phyloP scores from a whole-genome alignment of 345 rosid species.

The Reutealis trisperma region DNA sequence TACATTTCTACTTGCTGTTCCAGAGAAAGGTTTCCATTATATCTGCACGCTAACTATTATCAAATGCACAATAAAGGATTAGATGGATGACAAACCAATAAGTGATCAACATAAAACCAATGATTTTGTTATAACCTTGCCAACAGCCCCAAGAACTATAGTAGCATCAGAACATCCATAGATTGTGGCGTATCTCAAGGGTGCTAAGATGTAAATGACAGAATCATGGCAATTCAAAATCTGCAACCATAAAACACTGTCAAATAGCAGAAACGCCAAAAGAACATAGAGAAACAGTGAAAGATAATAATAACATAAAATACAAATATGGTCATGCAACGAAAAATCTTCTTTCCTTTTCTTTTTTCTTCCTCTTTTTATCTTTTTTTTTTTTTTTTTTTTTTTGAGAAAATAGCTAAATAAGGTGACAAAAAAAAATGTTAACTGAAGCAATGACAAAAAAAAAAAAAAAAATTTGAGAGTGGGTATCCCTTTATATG shows the following conservation, averaged over 20 bases:
- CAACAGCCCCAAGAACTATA: slow-evolving; percentile 96
- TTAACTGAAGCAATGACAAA: not conserved
- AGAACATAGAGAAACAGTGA: not conserved
- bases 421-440: not conserved
- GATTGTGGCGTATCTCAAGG: slow-evolving; percentile 83
- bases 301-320: not conserved
- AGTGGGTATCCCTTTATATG: not conserved
- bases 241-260: slow-evolving; percentile 43
- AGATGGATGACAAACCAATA: not conserved
- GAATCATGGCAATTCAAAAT: slow-evolving; percentile 98
- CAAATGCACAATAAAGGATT: not conserved
- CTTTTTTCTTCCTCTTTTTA: too few species aligned
- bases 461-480: too few species aligned
- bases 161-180: slow-evolving; percentile 99
- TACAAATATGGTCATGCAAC: not conserved
- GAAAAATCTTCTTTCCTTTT: not conserved
- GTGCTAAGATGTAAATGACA: slow-evolving; percentile 86
- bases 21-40: not conserved
- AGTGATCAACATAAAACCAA: not conserved
- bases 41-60: not conserved
- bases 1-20: not conserved
- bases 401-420: not conserved
- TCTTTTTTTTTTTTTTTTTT: too few species aligned
- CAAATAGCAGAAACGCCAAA: slow-evolving; percentile 7
- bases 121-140: slow-evolving; percentile 65